These are phyloP conservation scores for Acorus calamus DNA, from an alignment of 106 monocot genomes.

Conservation along the genomic window DNA sequence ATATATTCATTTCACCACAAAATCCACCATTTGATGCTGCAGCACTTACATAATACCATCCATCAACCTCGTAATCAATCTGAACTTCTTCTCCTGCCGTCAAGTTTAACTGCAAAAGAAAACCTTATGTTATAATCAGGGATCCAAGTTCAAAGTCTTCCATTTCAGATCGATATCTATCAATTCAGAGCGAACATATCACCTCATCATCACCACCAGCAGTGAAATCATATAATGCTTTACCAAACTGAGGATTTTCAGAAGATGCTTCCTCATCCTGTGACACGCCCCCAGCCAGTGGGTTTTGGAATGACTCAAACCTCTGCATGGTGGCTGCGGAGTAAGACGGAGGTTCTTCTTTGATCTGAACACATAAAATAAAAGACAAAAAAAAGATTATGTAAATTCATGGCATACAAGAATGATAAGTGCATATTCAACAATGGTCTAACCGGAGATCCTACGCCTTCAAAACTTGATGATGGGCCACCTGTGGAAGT, in stretches of 20 bases:
- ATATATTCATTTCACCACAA: too few species aligned
- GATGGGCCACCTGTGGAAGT: constrained; percentile 23
- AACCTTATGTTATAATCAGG: too few species aligned
- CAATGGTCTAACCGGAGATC: constrained; percentile 36
- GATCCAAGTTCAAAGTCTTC: too few species aligned
- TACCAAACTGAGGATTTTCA: constrained; percentile 65
- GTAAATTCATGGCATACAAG: background rate
- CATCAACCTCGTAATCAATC: constrained; percentile 96
- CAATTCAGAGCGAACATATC: background rate
- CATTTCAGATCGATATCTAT: too few species aligned
- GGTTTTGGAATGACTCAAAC: constrained; percentile 86
- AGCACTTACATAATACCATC: constrained; percentile 95
- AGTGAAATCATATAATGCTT: constrained; percentile 92
- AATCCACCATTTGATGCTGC: too few species aligned
- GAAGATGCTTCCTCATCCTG: constrained; percentile 40
- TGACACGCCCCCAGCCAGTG: constrained; percentile 53
- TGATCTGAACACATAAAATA: constrained; percentile 34
- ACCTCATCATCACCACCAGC: constrained; percentile 99
- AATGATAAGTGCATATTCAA: too few species aligned
- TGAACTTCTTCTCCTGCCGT: constrained; percentile 88
- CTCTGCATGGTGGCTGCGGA: constrained; percentile 50
- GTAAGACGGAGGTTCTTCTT: constrained; percentile 85
- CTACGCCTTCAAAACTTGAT: constrained; percentile 31
- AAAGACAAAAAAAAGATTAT: background rate
- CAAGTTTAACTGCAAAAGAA: constrained; percentile 61